Evolutionary conservation across 2,329 filamentous ascomycete species (phyloP).

Genomic region (Alternaria rosae): DNA sequence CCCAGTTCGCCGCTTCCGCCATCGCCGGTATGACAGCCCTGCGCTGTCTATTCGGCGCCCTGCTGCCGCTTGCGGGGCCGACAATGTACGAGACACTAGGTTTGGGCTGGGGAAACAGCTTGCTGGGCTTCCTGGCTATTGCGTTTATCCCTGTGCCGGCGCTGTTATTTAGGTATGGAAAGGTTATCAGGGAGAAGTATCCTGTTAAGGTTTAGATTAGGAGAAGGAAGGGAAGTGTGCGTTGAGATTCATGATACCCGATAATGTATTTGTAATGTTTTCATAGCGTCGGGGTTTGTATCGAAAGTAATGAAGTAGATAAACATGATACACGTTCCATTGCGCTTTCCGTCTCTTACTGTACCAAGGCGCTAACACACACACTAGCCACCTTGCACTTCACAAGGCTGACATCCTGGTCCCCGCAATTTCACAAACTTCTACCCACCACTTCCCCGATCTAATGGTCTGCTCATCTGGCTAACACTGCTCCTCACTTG

Average conservation of each 20-base stretch:
- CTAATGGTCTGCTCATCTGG: neutral
- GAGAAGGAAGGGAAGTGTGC: neutral
- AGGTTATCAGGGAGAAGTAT: conserved; percentile 21
- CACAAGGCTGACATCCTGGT: neutral
- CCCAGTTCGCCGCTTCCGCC: conserved; percentile 46
- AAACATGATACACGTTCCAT: neutral
- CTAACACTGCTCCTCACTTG: neutral
- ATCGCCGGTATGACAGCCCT: conserved; percentile 44
- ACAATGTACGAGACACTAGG: conserved; percentile 45
- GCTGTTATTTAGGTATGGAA: conserved; percentile 46
- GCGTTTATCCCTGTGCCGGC: conserved; percentile 46
- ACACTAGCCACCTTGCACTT: rapidly evolving
- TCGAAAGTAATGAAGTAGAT: rapidly evolving
- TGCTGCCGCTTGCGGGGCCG: conserved; percentile 47
- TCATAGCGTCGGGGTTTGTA: neutral
- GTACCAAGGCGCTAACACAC: neutral
- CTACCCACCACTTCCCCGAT: too few relatives aligned
- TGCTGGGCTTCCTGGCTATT: conserved; percentile 47
- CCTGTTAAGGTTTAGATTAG: conserved; percentile 4
- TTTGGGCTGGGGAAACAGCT: conserved; percentile 47
- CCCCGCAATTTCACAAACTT: neutral
- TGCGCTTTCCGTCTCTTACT: neutral
- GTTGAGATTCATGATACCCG: neutral
- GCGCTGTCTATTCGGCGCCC: conserved; percentile 43
- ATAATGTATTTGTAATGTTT: neutral